Evolutionary conservation across 2,329 filamentous ascomycete species (phyloP), one percentile per base, ranked within the genome.

Genomic region (Venturia effusa): DNA sequence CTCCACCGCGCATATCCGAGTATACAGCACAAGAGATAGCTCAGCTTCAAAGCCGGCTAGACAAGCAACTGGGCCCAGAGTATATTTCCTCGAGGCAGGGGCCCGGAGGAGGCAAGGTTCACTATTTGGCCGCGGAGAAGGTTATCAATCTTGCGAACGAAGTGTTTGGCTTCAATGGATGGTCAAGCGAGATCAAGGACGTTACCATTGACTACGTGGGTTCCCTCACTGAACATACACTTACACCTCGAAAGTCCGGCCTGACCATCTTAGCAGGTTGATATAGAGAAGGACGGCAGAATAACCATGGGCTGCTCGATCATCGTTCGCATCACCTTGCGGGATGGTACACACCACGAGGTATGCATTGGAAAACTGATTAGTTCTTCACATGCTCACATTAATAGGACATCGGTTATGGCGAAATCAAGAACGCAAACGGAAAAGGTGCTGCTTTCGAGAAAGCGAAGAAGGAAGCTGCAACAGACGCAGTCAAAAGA

Each of bases 401-500:
- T 1, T 24, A 30, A 10, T 64, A 84, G 82, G 94, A 99, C 72
- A 88, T 97, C 67, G 94, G 94, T 34, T 99, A 99, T 71, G 94
- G 94, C 8, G 90, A 94, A 68, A 96, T 96, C 69, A 93, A 97
- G 75, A 99, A 99, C 71, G 91, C 88, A 74, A 95, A 93, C 76
- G 89, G 90, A 64, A 99, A 99, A 77, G 93, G 92, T 3, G 88
- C 90, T 61, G 94, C 93, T 0, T 99, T 97, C 71, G 94, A 99
- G 74, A 99, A 99, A 77, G 92, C 94, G 0, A 99, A 97, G 79
- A 99, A 99, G 74, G 92, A 97, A 78, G 95, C 91, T 8, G 95
- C 92, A 2, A 97, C 95, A 11, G 94, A 99, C 76, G 94, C 87
- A 1, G 74, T 99, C 72, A 99, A 99, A 77, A 84, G 94, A 68